Conservation (phyloP, 371 early-diverging fungal species). For the Batrachochytrium dendrobatidis region DNA sequence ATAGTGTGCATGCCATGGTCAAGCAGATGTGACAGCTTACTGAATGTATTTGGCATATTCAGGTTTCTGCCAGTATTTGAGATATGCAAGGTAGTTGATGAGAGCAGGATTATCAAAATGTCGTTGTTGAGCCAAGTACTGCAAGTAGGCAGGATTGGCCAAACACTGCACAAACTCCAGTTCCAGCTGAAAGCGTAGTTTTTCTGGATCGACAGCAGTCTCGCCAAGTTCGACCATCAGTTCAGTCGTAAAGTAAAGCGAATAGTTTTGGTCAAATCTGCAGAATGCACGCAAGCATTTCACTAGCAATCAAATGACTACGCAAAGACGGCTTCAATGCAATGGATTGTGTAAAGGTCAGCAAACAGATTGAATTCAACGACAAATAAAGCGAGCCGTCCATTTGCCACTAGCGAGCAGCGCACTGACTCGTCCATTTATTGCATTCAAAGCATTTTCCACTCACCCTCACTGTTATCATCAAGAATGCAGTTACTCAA, state of each 20-base stretch:
- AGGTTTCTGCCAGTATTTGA: slow-evolving; percentile 85
- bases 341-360: no score
- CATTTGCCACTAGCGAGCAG: neutral
- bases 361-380: neutral
- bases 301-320: no score
- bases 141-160: slow-evolving; percentile 90
- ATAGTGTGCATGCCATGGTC: no score
- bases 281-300: neutral
- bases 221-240: neutral
- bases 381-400: neutral
- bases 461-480: neutral
- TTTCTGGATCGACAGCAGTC: neutral
- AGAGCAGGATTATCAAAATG: slow-evolving; percentile 78
- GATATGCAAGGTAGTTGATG: slow-evolving; percentile 77
- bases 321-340: neutral
- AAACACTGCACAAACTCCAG: slow-evolving; percentile 92
- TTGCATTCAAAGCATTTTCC: no score
- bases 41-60: slow-evolving; percentile 84
- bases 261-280: neutral
- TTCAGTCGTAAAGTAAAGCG: neutral
- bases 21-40: slow-evolving; percentile 33
- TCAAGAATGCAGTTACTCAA: neutral
- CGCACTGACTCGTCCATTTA: neutral
- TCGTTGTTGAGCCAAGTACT: slow-evolving; percentile 80
- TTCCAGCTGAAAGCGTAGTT: slow-evolving; percentile 75